Conservation (phyloP, 805 yeast species). For the Kregervanrija delftensis region DNA sequence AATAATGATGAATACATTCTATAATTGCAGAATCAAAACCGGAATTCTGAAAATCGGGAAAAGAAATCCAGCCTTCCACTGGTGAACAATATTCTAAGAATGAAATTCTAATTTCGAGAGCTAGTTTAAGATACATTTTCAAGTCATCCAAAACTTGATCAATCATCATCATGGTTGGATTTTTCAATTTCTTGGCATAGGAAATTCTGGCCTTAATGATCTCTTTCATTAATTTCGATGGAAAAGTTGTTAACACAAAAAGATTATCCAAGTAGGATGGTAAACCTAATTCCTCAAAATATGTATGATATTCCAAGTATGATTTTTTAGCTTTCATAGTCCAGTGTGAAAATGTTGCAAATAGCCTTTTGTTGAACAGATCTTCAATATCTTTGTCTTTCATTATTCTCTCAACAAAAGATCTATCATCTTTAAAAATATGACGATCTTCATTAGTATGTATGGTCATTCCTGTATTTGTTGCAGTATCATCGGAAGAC, state of each 20-base stretch:
- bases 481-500: neutral
- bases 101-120: conserved; percentile 67
- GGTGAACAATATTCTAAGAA: conserved; percentile 54
- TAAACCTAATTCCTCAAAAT: conserved; percentile 60
- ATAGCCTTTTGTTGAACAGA: conserved; percentile 63
- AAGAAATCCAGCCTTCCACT: conserved; percentile 59
- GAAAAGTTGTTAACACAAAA: conserved; percentile 63
- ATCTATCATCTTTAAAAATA: conserved; percentile 54
- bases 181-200: conserved; percentile 70
- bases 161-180: conserved; percentile 92
- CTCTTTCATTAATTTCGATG: conserved; percentile 73
- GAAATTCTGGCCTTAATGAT: conserved; percentile 64
- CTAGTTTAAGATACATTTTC: conserved; percentile 65
- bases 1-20: conserved; percentile 65
- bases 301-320: conserved; percentile 50
- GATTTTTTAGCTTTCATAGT: conserved; percentile 74
- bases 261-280: conserved; percentile 67
- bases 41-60: conserved; percentile 56
- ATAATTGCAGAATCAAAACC: conserved; percentile 58
- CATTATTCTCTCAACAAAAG: conserved; percentile 77
- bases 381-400: conserved; percentile 72
- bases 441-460: conserved; percentile 9
- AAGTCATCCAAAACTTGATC: conserved; percentile 90
- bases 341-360: conserved; percentile 71
- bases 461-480: neutral